Conservation (phyloP, 768 basidiomycete genomes). For the Coprinopsis cinerea region DNA sequence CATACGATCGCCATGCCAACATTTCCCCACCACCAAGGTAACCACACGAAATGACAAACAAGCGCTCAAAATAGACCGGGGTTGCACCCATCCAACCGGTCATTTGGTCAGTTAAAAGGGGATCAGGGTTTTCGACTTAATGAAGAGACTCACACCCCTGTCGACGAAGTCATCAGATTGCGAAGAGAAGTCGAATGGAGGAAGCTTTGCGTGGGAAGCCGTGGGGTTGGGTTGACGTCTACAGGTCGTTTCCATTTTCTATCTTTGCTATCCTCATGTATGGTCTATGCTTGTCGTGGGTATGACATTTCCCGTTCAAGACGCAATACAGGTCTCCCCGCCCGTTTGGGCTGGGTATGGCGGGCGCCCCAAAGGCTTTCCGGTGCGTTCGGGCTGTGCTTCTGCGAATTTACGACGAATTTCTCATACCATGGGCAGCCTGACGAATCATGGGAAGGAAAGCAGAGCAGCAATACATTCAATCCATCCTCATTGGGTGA, state of each 20-base stretch:
- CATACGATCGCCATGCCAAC: not conserved
- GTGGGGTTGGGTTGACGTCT: not conserved
- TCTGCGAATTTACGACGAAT: no score
- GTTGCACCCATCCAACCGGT: not conserved
- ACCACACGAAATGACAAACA: not conserved
- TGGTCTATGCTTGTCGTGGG: not conserved
- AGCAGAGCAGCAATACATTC: no score
- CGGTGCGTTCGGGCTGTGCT: no score
- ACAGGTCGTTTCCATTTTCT: not conserved
- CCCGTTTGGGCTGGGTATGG: no score
- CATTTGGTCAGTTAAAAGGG: not conserved
- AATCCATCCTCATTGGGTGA: no score
- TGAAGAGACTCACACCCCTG: slow-evolving; percentile 2
- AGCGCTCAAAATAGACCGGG: not conserved
- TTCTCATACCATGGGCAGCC: no score
- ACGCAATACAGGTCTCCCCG: no score
- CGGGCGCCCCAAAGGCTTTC: no score
- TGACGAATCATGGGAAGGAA: no score
- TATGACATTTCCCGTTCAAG: no score
- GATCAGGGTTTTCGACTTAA: not conserved
- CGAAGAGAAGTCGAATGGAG: not conserved
- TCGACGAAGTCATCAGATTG: not conserved
- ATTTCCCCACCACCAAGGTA: not conserved
- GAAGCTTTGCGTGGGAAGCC: not conserved
- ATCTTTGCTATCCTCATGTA: not conserved